Conservation (phyloP, 2,329 filamentous ascomycete species). For the Colletotrichum ledebouriae region DNA sequence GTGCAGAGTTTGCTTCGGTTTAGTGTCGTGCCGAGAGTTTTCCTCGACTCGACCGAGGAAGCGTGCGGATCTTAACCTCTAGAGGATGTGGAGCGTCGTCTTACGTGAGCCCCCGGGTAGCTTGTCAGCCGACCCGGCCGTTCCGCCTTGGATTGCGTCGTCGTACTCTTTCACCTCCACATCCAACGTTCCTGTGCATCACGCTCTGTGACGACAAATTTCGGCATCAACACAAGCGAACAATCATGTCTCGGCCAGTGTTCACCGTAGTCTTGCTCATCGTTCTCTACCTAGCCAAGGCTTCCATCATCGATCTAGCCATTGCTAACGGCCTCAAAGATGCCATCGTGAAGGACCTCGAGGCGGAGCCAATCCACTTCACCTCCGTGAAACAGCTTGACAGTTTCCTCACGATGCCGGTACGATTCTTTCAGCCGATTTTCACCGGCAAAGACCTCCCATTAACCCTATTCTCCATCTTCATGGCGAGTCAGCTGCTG, state of each 20-base stretch:
- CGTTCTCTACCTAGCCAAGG: conserved; percentile 35
- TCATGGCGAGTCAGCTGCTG: conserved; percentile 44
- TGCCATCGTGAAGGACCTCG: neutral
- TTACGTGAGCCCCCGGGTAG: too few species aligned
- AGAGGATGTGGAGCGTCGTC: neutral
- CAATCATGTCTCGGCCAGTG: conserved; percentile 18
- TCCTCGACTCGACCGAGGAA: conserved; percentile 15
- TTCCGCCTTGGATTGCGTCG: neutral
- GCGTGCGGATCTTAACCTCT: conserved; percentile 5
- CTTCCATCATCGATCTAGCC: conserved; percentile 30
- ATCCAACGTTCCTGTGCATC: too few species aligned
- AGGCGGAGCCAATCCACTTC: conserved; percentile 32
- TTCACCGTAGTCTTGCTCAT: conserved; percentile 17
- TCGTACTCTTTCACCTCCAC: neutral
- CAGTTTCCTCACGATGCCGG: conserved; percentile 38
- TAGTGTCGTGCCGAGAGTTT: neutral
- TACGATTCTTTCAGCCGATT: conserved; percentile 43
- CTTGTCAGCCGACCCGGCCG: neutral
- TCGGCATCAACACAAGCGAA: neutral
- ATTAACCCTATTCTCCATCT: conserved; percentile 43
- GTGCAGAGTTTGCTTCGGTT: neutral
- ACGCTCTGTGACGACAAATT: too few species aligned
- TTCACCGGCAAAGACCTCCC: conserved; percentile 37
- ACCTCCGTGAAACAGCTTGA: conserved; percentile 44
- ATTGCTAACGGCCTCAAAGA: conserved; percentile 24